Conservation (phyloP, 352 stramenopile genomes). For the Phytophthora citricola region DNA sequence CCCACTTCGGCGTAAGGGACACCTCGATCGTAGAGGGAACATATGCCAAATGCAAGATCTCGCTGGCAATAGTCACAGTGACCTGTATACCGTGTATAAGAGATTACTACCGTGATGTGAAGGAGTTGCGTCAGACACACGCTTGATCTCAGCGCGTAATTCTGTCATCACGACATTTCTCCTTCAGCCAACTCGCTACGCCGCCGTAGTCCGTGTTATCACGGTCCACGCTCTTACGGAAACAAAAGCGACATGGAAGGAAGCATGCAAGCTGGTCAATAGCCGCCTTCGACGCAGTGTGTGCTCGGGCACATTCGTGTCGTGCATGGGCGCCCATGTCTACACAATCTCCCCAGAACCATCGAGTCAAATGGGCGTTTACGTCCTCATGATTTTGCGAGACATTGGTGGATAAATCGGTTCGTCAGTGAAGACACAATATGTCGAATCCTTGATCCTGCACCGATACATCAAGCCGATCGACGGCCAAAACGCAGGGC, state of each 20-base stretch:
- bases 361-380: neutral
- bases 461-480: no score
- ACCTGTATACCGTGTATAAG: slow-evolving; percentile 9
- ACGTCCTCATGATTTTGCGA: neutral
- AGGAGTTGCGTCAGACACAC: neutral
- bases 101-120: neutral
- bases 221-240: no score
- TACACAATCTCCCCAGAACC: neutral
- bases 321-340: neutral
- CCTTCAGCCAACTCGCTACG: no score
- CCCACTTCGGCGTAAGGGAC: neutral
- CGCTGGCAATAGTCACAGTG: neutral
- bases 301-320: no score
- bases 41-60: slow-evolving; percentile 1
- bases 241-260: no score
- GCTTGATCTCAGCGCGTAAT: neutral
- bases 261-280: no score
- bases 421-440: neutral
- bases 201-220: no score
- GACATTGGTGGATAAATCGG: neutral
- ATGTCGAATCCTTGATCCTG: neutral
- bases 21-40: neutral
- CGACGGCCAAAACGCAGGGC: no score
- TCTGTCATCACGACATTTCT: neutral
- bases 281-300: no score